Percentiles rank a stretch among this genome's conserved stretches.
These are phyloP conservation scores for Populus pruinosa DNA, from an alignment of 345 rosid species.

Conservation along the genomic window DNA sequence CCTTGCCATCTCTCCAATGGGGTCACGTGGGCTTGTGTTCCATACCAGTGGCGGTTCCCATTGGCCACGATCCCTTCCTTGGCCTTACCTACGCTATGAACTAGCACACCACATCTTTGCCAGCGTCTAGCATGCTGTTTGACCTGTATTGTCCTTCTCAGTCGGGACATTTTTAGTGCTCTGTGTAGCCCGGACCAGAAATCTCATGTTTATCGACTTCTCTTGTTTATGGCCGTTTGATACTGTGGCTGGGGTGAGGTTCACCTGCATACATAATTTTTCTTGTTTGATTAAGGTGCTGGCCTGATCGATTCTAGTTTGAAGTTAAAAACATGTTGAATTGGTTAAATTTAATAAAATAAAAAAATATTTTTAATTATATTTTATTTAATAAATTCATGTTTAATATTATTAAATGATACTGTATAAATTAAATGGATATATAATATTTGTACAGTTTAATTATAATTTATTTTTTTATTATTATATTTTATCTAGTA, in stretches of 20 bases:
- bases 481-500: too few relatives aligned
- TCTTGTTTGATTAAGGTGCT: too few relatives aligned
- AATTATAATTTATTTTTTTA: too few relatives aligned
- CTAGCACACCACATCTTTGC: neutral
- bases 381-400: too few relatives aligned
- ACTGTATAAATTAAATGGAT: rapidly evolving
- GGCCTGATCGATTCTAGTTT: too few relatives aligned
- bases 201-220: neutral
- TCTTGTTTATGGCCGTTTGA: neutral
- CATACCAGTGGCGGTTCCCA: neutral
- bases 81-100: neutral
- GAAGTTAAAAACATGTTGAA: too few relatives aligned
- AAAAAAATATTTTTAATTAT: too few relatives aligned
- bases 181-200: neutral
- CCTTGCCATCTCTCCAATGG: neutral
- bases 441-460: too few relatives aligned
- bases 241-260: too few relatives aligned
- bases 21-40: neutral
- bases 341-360: too few relatives aligned
- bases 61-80: neutral
- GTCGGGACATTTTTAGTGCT: neutral
- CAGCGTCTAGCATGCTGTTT: conserved; percentile 19
- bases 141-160: conserved; percentile 4
- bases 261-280: too few relatives aligned
- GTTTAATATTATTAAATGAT: too few relatives aligned